Evolutionary conservation across 2,329 filamentous ascomycete genomes (phyloP), one percentile per base, ranked within the genome.

Genomic region (Xylariales sp.): DNA sequence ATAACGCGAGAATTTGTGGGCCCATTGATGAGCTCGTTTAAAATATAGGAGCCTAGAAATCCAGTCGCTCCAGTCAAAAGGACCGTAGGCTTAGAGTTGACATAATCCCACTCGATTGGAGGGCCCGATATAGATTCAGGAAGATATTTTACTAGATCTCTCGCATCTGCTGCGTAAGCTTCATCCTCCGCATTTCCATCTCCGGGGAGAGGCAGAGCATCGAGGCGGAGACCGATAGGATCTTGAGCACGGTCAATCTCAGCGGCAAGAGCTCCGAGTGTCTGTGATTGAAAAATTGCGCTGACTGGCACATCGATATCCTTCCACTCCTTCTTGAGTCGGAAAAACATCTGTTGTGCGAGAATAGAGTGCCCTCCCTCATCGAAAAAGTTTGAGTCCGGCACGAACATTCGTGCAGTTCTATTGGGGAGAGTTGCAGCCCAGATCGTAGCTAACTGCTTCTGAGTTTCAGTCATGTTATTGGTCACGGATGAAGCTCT

Each of bases 51-150:
- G 19, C 90, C 90, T 15, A 96, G 63, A 69, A 96, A 96, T 3
- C 90, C 90, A 5, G 90, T 96, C 4, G 87, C 88, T 29, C 91
- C 89, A 3, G 90, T 96, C 5, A 96, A 65, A 60, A 96, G 85
- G 10, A 93, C 72, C 0, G 83, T 88, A 6, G 43, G 40, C 27
- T 53, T 46, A 5, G 51, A 56, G 1, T 53, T 52, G 44, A 60
- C 61, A 37, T 61, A 69, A 41, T 54, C 61, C 16, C 53, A 43
- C n/a, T 58, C 57, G n/a, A n/a, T n/a, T n/a, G n/a, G n/a, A n/a
- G n/a, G n/a, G n/a, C n/a, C n/a, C n/a, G n/a, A n/a, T n/a, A n/a
- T n/a, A n/a, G n/a, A n/a, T n/a, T n/a, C n/a, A n/a, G n/a, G n/a
- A 5, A 68, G 54, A n/a, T 43, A 61, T 12, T 60, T 59, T 12